Percentiles rank a stretch among this genome's conserved stretches.
Evolutionary conservation across 257 asterid genomes (phyloP).

Genomic region (Solanum corneliomulleri): DNA sequence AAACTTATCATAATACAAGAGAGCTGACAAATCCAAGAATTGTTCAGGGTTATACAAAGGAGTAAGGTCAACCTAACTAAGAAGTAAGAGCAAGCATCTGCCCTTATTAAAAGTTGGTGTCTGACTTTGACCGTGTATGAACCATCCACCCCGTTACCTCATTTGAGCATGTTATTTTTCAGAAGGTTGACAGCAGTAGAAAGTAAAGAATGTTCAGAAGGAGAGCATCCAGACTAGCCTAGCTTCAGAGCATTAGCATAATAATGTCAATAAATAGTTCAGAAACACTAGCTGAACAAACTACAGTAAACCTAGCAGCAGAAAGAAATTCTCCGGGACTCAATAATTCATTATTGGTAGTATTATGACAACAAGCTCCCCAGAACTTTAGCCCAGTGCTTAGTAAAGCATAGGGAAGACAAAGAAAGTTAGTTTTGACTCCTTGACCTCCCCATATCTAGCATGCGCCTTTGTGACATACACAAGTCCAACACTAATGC

Average conservation of each 20-base stretch:
- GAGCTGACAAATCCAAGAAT: background rate
- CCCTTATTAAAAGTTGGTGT: background rate
- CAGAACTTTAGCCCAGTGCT: background rate
- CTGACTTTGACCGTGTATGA: background rate
- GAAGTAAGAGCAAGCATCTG: background rate
- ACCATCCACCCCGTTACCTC: background rate
- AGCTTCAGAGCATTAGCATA: background rate
- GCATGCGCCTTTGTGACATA: slow-evolving; percentile 90
- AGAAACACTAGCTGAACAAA: background rate
- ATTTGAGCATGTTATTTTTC: background rate
- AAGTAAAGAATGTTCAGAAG: background rate
- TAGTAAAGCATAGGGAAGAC: background rate
- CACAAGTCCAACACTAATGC: slow-evolving; percentile 54
- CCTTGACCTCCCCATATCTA: slow-evolving; percentile 83
- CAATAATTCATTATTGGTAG: background rate
- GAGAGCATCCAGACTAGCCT: background rate
- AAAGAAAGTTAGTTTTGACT: slow-evolving; percentile 52
- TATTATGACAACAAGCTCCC: background rate
- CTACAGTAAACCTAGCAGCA: slow-evolving; percentile 21
- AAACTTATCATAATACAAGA: background rate
- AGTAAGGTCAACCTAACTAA: background rate
- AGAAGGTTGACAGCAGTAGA: background rate
- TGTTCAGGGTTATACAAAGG: background rate
- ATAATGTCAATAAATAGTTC: background rate
- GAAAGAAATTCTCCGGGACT: background rate